Evolutionary conservation across 2,329 filamentous ascomycete species (phyloP), one percentile per base, ranked within the genome.

Genomic region (Colletotrichum sidae): DNA sequence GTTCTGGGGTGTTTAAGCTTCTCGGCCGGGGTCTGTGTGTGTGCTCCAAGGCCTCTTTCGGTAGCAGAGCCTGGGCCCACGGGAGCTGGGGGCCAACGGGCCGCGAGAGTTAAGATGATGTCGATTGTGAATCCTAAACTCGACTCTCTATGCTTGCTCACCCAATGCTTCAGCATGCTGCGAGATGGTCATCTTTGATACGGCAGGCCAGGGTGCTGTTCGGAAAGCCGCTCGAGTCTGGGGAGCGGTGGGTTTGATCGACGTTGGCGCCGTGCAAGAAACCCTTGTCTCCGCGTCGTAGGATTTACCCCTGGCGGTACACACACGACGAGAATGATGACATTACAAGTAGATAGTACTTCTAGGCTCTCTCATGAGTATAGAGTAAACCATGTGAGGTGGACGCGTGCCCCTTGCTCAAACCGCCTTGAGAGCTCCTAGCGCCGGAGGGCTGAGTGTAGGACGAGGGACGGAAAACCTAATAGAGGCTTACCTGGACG

Each of bases 211-310:
- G 25, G 25, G 25, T 56, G n/a, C 35, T 41, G 45, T 41, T 33
- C 15, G 25, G 25, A 25, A 25, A 25, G 25, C 25, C 25, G 25
- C 25, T 25, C 4, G 25, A 25, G 4, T 46, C 41, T 58, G 50
- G 56, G n/a, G 37, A 34, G 44, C 17, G 33, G 46, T 4, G 47
- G 46, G 57, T 65, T 65, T 61, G 62, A 65, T 65, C 57, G 39
- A 8, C 62, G 45, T 44, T 25, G 15, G 39, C 39, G 35, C 44
- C 55, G 37, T 35, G 50, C 44, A 44, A 50, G 51, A 54, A 33
- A 38, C 55, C 56, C 37, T 50, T 60, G 56, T 55, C 44, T 50
- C 38, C 8, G n/a, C 17, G 50, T 51, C 17, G 33, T 33, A 25
- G 42, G 5, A 33, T 17, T 4, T 35, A n/a, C 10, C 15, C 11